These are phyloP conservation scores for Suillus decipiens DNA, from an alignment of 768 basidiomycete species.

Conservation along the genomic window DNA sequence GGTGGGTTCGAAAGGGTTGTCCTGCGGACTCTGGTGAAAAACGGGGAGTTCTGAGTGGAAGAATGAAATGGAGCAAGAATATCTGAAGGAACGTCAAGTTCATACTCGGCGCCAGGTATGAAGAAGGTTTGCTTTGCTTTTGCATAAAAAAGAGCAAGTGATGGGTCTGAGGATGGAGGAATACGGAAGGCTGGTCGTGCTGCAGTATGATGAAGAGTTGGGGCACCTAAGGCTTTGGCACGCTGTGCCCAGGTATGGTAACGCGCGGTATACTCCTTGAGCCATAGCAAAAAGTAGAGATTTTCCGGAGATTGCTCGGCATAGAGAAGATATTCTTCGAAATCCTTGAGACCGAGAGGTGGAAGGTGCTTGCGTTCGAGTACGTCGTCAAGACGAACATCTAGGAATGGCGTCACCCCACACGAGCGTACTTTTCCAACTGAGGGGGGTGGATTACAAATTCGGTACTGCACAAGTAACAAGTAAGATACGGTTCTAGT, in stretches of 20 bases:
- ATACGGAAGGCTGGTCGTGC: conserved; percentile 27
- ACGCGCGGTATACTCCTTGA: conserved; percentile 66
- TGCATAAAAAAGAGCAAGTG: conserved; percentile 73
- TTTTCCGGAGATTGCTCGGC: conserved; percentile 78
- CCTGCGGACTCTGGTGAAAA: conserved; percentile 10
- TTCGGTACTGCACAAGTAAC: conserved; percentile 36
- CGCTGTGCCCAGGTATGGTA: conserved; percentile 44
- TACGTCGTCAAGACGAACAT: conserved; percentile 73
- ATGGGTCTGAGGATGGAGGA: conserved; percentile 44
- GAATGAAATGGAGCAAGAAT: conserved; percentile 61
- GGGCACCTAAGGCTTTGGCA: conserved; percentile 25
- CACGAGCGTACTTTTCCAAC: conserved; percentile 70
- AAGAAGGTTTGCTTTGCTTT: conserved; percentile 84
- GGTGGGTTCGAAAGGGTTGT: conserved; percentile 28
- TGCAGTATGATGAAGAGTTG: conserved; percentile 29
- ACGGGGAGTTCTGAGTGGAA: conserved; percentile 35
- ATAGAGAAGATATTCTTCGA: conserved; percentile 81
- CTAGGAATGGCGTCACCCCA: conserved; percentile 64
- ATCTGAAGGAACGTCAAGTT: conserved; percentile 69
- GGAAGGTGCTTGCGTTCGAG: conserved; percentile 77
- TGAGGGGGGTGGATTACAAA: conserved; percentile 70
- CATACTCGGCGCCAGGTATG: conserved; percentile 68
- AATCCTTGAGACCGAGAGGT: conserved; percentile 74
- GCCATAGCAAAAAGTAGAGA: conserved; percentile 83
- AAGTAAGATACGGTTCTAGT: not conserved